phyloP scores from a whole-genome alignment of 2,329 filamentous ascomycete genomes.

The Curvularia lunata region DNA sequence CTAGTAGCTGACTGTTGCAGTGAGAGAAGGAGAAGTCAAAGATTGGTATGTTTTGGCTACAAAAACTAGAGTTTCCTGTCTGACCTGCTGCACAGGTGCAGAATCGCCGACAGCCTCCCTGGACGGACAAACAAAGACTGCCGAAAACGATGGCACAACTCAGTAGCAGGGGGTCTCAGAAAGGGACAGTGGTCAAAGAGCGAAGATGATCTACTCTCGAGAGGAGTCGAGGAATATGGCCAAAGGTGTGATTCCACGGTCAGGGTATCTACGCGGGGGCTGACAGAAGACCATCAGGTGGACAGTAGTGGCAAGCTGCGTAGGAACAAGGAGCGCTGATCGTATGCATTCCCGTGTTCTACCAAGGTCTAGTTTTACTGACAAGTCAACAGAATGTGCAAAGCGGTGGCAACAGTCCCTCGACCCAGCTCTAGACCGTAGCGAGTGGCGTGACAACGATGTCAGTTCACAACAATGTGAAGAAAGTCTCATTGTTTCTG shows the following conservation, averaged over 20 bases:
- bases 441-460: slow-evolving; percentile 49
- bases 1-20: slow-evolving; percentile 12
- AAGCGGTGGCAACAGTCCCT: slow-evolving; percentile 56
- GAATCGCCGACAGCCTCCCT: slow-evolving; percentile 48
- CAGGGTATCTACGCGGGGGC: neutral
- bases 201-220: slow-evolving; percentile 44
- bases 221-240: slow-evolving; percentile 47
- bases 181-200: slow-evolving; percentile 52
- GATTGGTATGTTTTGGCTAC: slow-evolving; percentile 32
- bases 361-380: neutral
- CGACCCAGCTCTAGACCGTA: slow-evolving; percentile 51
- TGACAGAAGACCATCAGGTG: slow-evolving; percentile 40
- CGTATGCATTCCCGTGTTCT: slow-evolving; percentile 37
- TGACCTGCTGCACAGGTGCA: slow-evolving; percentile 36
- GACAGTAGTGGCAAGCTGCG: slow-evolving; percentile 51
- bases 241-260: slow-evolving; percentile 37
- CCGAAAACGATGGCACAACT: slow-evolving; percentile 54
- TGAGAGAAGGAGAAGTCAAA: slow-evolving; percentile 31
- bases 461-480: slow-evolving; percentile 24
- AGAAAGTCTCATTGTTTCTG: neutral
- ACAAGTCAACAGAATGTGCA: slow-evolving; percentile 50
- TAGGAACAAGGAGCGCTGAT: slow-evolving; percentile 50
- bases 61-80: neutral
- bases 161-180: slow-evolving; percentile 47
- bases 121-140: slow-evolving; percentile 55